Evolutionary conservation across 2,329 filamentous ascomycete genomes (phyloP).

Genomic region (Fusarium beomiforme): DNA sequence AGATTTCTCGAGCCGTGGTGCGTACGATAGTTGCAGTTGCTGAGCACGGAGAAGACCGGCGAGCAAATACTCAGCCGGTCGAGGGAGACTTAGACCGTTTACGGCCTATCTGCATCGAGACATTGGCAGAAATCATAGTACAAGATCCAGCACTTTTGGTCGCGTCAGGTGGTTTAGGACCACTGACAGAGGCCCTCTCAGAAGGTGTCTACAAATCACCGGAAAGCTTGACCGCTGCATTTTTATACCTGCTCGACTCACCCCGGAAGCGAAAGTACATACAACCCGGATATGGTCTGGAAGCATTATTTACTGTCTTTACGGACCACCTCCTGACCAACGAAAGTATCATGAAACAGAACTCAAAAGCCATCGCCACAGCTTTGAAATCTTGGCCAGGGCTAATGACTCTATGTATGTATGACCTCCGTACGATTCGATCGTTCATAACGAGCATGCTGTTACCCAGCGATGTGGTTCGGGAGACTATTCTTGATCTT

Average conservation of each 20-base stretch:
- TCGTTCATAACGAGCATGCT: conserved; percentile 77
- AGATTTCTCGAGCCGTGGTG: conserved; percentile 87
- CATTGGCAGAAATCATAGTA: conserved; percentile 89
- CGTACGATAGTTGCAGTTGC: conserved; percentile 92
- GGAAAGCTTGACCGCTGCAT: conserved; percentile 86
- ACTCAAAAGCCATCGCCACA: conserved; percentile 90
- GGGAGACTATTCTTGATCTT: conserved; percentile 87
- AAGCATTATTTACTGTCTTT: conserved; percentile 89
- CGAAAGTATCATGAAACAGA: conserved; percentile 77
- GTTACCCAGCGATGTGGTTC: conserved; percentile 63
- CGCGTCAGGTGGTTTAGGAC: conserved; percentile 83
- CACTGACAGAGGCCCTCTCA: conserved; percentile 89
- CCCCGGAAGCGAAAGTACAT: conserved; percentile 83
- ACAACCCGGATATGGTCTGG: conserved; percentile 88
- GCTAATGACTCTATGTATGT: conserved; percentile 86
- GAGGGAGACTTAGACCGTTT: conserved; percentile 87
- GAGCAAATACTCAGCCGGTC: conserved; percentile 73
- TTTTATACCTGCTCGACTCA: conserved; percentile 88
- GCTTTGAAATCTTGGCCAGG: conserved; percentile 95
- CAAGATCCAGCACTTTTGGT: conserved; percentile 84
- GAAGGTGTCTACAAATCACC: conserved; percentile 94
- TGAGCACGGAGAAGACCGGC: conserved; percentile 85
- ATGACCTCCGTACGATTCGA: conserved; percentile 83
- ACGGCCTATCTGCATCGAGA: conserved; percentile 90
- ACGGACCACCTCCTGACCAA: conserved; percentile 79